These are phyloP conservation scores for Aspergillus cejpii DNA, from an alignment of 2,329 filamentous ascomycete species.

Conservation along the genomic window DNA sequence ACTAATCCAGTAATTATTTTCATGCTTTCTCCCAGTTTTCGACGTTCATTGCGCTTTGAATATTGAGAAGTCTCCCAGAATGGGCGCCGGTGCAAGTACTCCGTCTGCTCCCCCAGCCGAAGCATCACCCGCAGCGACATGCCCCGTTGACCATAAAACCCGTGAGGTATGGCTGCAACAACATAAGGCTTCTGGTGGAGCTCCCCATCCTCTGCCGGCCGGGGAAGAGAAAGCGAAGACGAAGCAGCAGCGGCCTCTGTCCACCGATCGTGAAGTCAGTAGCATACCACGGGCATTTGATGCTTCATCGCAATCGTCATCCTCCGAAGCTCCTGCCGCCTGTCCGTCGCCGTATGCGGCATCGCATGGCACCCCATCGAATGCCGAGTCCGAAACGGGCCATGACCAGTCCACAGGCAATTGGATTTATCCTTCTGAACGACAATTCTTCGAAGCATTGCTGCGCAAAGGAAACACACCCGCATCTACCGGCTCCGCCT, in stretches of 20 bases:
- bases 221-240: conserved; percentile 20
- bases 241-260: conserved; percentile 46
- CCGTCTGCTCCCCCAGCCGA: conserved; percentile 21
- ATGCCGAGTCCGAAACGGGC: conserved; percentile 71
- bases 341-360: conserved; percentile 30
- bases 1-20: conserved; percentile 19
- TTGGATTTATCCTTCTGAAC: conserved; percentile 95
- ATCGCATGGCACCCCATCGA: conserved; percentile 50
- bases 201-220: conserved; percentile 29
- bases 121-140: conserved; percentile 43
- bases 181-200: conserved; percentile 33
- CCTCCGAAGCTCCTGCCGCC: conserved; percentile 19
- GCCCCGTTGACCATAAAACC: conserved; percentile 85
- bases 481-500: conserved; percentile 41
- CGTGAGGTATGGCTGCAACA: conserved; percentile 76
- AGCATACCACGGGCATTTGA: conserved; percentile 64
- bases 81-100: conserved; percentile 38
- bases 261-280: conserved; percentile 65
- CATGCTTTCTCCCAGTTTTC: conserved; percentile 7
- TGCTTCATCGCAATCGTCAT: conserved; percentile 13
- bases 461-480: conserved; percentile 77
- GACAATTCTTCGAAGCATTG: conserved; percentile 98
- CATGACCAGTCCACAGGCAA: conserved; percentile 66
- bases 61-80: conserved; percentile 17
- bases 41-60: conserved; percentile 14